Evolutionary conservation across 495 filamentous ascomycete genomes (phyloP), one percentile per base, ranked within the genome.

Genomic region (Evernia prunastri): DNA sequence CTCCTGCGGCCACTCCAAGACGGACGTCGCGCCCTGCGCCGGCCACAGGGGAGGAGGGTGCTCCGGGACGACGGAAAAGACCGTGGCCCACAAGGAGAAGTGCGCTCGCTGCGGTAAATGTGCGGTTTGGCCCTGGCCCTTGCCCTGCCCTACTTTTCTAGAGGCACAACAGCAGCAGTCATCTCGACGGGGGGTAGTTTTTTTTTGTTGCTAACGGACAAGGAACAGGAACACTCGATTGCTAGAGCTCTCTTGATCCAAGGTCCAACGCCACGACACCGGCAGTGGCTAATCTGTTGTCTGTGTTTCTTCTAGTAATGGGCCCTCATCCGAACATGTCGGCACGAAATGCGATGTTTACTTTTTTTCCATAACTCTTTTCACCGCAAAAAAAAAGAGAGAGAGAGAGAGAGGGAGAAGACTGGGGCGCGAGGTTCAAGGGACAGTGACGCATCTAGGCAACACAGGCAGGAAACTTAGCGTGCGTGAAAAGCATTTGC

Each of bases 1-100:
- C 17, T 40, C 56, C 6, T 64, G 62, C 33, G 62, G 62, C 37
- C 62, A 64, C 40, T 58, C 56, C 4, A 64, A 64, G 62, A 64
- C 57, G 35, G 62, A 64, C 35, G 58, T 51, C 36, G 62, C 62
- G 18, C 62, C 62, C 7, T 64, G 62, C 45, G 62, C 62, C 1
- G 62, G 62, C 33, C 57, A 64, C 9, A 58, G 40, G 27, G 56
- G 40, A 18, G 62, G 62, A 27, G 43, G 39, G 12, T 64, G 62
- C 13, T 29, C 54, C 7, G 62, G 62, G 18, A 35, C 40, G 17
- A 56, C 25, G 10, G 36, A 47, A 10, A 64, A 59, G 43, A 59
- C 56, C 6, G 36, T 64, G 0, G 11, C 25, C 7, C 62, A 64
- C 27, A 64, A 27, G n/a, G 62, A 64, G 33, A 54, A 58, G 59